Evolutionary conservation across 345 rosid species (phyloP).

Genomic region (Heritiera fomes): DNA sequence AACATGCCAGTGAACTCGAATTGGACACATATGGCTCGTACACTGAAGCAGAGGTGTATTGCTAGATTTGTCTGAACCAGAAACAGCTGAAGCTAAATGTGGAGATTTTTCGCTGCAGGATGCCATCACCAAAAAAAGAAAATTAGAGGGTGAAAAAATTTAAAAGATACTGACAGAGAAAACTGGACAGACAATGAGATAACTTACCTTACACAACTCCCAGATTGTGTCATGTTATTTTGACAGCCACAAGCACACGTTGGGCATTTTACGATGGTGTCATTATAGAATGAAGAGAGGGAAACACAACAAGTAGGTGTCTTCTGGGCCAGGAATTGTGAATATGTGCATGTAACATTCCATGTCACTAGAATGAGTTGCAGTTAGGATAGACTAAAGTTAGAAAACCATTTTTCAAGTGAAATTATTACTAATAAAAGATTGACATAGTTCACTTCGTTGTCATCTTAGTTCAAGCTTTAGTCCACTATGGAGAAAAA

Average conservation of each 20-base stretch:
- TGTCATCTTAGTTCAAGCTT: background rate
- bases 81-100: slow-evolving; percentile 69
- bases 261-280: slow-evolving; percentile 80
- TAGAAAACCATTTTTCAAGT: slow-evolving; percentile 9
- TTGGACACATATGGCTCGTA: slow-evolving; percentile 86
- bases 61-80: slow-evolving; percentile 39
- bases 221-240: slow-evolving; percentile 41
- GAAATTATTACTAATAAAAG: background rate
- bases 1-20: slow-evolving; percentile 87
- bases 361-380: slow-evolving; percentile 79
- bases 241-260: slow-evolving; percentile 84
- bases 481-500: background rate
- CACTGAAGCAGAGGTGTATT: slow-evolving; percentile 64
- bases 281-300: slow-evolving; percentile 80
- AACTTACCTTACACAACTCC: slow-evolving; percentile 65
- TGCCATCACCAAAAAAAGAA: background rate
- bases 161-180: background rate
- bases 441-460: background rate
- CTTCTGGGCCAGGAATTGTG: slow-evolving; percentile 83
- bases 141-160: background rate
- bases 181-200: background rate
- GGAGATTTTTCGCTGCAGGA: slow-evolving; percentile 58
- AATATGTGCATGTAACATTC: slow-evolving; percentile 91
- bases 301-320: slow-evolving; percentile 92
- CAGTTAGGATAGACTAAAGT: slow-evolving; percentile 3